Evolutionary conservation across 169 alveolate genomes (phyloP).

Genomic region (Cryptosporidium viatorum): DNA sequence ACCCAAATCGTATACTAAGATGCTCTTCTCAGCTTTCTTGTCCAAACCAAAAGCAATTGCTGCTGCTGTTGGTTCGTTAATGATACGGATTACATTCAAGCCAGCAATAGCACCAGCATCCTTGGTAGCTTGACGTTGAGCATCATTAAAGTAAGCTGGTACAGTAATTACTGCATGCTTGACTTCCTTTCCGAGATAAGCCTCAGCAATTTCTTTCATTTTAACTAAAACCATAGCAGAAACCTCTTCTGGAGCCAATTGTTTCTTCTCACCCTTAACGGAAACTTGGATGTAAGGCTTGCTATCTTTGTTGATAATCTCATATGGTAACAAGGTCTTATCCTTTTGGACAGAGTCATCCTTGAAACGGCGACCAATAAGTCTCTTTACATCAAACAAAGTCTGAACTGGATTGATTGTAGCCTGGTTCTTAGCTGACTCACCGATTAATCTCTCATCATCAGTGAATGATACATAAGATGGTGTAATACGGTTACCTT

Average conservation of each 20-base stretch:
- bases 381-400: constrained; percentile 97
- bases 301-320: constrained; percentile 91
- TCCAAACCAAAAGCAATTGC: constrained; percentile 99
- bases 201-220: constrained; percentile 98
- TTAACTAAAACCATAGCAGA: constrained; percentile 97
- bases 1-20: constrained; percentile 98
- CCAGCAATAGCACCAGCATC: constrained; percentile 99
- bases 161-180: constrained; percentile 95
- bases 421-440: constrained; percentile 98
- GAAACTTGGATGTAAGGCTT: constrained; percentile 95
- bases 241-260: constrained; percentile 98
- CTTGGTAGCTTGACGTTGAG: constrained; percentile 99
- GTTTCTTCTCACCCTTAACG: constrained; percentile 90
- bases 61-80: constrained; percentile 99
- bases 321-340: constrained; percentile 95
- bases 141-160: constrained; percentile 99
- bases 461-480: constrained; percentile 97
- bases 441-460: constrained; percentile 95
- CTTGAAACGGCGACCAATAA: constrained; percentile 96
- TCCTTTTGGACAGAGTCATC: constrained; percentile 96
- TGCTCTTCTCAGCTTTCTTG: constrained; percentile 92
- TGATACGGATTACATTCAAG: constrained; percentile 95
- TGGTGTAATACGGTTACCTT: constrained; percentile 97
- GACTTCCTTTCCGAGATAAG: constrained; percentile 95
- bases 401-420: constrained; percentile 97